Evolutionary conservation across 2,329 filamentous ascomycete genomes (phyloP).

Genomic region (Pleoardoris graminearum): DNA sequence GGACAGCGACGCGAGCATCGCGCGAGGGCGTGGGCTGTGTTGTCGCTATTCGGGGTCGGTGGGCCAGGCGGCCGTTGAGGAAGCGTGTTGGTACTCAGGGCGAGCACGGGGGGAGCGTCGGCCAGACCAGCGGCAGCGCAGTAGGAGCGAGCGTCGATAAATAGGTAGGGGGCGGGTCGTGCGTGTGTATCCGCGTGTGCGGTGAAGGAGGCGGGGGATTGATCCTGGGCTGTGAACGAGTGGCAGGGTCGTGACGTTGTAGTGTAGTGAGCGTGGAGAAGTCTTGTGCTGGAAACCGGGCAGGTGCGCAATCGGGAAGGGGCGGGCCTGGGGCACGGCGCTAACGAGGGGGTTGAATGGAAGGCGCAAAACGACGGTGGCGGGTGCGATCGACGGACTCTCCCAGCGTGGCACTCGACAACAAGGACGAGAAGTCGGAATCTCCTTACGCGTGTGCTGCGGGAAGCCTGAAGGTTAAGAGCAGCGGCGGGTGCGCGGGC

Average conservation of each 20-base stretch:
- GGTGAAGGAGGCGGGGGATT: constrained; percentile 5
- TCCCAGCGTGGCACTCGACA: too few species aligned
- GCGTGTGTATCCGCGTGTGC: too few species aligned
- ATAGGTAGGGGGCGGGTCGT: constrained; percentile 8
- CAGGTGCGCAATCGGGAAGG: constrained; percentile 31
- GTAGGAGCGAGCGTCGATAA: constrained; percentile 12
- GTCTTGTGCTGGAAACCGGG: constrained; percentile 34
- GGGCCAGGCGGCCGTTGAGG: constrained; percentile 9
- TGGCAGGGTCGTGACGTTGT: constrained; percentile 24
- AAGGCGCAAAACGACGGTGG: constrained; percentile 31
- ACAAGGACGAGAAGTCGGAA: too few species aligned
- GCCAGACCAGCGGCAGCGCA: constrained; percentile 42
- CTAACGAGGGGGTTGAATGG: constrained; percentile 22
- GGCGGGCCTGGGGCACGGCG: constrained; percentile 27
- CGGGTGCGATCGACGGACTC: constrained; percentile 35
- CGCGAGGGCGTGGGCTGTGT: constrained; percentile 19
- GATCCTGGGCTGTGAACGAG: constrained; percentile 30
- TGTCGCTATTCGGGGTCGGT: constrained; percentile 15
- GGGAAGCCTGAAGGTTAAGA: constrained; percentile 30
- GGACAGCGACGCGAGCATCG: constrained; percentile 41
- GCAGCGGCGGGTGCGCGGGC: constrained; percentile 19
- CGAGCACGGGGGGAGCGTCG: constrained; percentile 33
- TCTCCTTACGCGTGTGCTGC: constrained; percentile 11
- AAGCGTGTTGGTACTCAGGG: constrained; percentile 25
- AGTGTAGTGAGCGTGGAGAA: constrained; percentile 13